A percentile compares a stretch with the other conserved stretches of the same genome.
Evolutionary conservation across 495 filamentous ascomycete species (phyloP).

Genomic region (Staphylotrichum longicolle): DNA sequence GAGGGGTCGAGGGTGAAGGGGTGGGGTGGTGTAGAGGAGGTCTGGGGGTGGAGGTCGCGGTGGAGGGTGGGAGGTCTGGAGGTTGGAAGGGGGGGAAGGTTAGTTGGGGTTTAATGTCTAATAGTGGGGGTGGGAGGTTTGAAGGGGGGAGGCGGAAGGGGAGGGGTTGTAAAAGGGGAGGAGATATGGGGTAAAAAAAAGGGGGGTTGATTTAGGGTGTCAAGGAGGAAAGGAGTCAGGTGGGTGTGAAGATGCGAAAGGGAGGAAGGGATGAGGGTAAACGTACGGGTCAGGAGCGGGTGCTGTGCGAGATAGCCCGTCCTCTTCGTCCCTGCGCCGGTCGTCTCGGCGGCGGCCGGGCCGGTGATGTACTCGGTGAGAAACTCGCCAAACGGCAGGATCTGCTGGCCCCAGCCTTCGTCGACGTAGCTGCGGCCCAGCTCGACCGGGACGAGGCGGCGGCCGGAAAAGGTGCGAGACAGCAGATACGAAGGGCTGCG

Average conservation of each 20-base stretch:
- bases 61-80: constrained; percentile 65
- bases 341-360: background rate
- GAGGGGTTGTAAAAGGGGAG: too few species aligned
- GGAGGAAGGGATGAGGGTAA: too few species aligned
- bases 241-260: too few species aligned
- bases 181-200: too few species aligned
- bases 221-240: too few species aligned
- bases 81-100: constrained; percentile 30
- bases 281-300: constrained; percentile 26
- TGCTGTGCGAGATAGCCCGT: constrained; percentile 90
- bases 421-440: constrained; percentile 88
- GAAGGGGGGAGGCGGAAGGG: too few species aligned
- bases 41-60: constrained; percentile 79
- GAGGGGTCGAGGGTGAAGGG: constrained; percentile 53
- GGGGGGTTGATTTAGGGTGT: too few species aligned
- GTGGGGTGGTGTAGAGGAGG: constrained; percentile 73
- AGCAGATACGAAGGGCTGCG: constrained; percentile 69
- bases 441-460: constrained; percentile 82
- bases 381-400: constrained; percentile 75
- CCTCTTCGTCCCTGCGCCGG: constrained; percentile 14
- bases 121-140: too few species aligned
- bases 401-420: constrained; percentile 77
- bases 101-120: too few species aligned
- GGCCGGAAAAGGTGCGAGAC: constrained; percentile 69
- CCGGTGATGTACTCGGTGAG: constrained; percentile 54